phyloP scores from a whole-genome alignment of 495 filamentous ascomycete genomes.

The Neurospora cerealis region DNA sequence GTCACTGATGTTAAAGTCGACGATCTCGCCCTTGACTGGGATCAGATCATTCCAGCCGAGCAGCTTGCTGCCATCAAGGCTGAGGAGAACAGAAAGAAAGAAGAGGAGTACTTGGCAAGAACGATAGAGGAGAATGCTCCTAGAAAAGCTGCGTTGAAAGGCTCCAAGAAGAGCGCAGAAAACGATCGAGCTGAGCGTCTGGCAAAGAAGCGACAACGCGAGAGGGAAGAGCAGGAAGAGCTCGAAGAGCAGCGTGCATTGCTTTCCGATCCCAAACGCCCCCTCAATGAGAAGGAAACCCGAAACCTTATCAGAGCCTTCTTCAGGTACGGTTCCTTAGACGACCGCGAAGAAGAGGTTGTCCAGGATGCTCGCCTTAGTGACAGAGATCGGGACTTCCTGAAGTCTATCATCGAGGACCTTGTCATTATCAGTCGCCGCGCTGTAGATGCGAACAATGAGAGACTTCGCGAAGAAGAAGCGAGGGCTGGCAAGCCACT shows the following conservation, averaged over 20 bases:
- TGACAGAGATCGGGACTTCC: constrained; percentile 66
- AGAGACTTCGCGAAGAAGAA: constrained; percentile 61
- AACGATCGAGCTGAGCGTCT: constrained; percentile 77
- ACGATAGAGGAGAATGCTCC: constrained; percentile 80
- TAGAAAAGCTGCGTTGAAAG: constrained; percentile 55
- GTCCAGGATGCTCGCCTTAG: constrained; percentile 73
- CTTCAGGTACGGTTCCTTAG: constrained; percentile 78
- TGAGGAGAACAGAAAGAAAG: constrained; percentile 72
- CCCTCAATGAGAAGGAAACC: constrained; percentile 81
- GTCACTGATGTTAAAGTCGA: constrained; percentile 93
- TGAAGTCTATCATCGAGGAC: constrained; percentile 52
- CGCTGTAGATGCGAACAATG: constrained; percentile 63
- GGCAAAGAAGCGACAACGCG: constrained; percentile 83
- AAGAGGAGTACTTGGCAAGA: constrained; percentile 72
- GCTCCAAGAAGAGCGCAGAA: constrained; percentile 48
- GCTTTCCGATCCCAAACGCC: constrained; percentile 67
- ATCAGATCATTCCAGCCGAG: constrained; percentile 94
- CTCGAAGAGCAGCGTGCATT: constrained; percentile 47
- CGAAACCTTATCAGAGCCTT: constrained; percentile 82
- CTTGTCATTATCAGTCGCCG: constrained; percentile 43
- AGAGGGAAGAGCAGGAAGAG: constrained; percentile 55
- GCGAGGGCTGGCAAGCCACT: constrained; percentile 58
- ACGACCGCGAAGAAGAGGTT: constrained; percentile 76
- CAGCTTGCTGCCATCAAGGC: constrained; percentile 79
- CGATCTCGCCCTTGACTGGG: constrained; percentile 73